These are phyloP conservation scores for Kokia cookei DNA, from an alignment of 441 rosid species.

Conservation along the genomic window DNA sequence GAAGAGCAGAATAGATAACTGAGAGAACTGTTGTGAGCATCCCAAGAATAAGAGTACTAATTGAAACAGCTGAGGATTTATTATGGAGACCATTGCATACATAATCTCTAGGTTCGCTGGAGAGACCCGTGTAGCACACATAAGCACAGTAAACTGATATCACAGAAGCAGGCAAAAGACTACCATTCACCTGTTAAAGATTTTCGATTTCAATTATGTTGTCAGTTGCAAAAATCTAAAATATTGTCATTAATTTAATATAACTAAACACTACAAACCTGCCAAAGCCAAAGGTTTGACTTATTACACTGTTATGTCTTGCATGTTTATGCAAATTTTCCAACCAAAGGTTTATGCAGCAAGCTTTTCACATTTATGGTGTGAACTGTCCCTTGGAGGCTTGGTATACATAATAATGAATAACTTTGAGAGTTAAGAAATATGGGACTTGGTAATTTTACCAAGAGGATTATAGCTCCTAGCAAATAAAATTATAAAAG, in stretches of 20 bases:
- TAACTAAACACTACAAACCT: neutral
- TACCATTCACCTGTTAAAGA: conserved; percentile 66
- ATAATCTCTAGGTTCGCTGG: conserved; percentile 86
- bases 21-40: conserved; percentile 93
- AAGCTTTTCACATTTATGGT: neutral
- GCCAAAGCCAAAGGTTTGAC: neutral
- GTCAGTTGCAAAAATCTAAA: neutral
- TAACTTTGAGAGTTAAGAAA: neutral
- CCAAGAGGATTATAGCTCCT: neutral
- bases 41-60: conserved; percentile 80
- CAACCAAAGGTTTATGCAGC: neutral
- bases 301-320: neutral
- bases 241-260: neutral
- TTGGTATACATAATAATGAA: neutral
- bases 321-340: neutral
- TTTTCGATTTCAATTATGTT: conserved; percentile 3
- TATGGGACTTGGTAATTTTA: neutral
- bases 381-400: neutral
- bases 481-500: neutral
- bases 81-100: conserved; percentile 89
- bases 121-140: conserved; percentile 94
- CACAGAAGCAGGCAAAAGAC: conserved; percentile 98
- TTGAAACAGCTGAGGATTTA: conserved; percentile 66
- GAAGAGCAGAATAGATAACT: conserved; percentile 82
- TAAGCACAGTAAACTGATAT: conserved; percentile 89